These are phyloP conservation scores for Biancaea sappan DNA, from an alignment of 306 rosid genomes.

Conservation along the genomic window DNA sequence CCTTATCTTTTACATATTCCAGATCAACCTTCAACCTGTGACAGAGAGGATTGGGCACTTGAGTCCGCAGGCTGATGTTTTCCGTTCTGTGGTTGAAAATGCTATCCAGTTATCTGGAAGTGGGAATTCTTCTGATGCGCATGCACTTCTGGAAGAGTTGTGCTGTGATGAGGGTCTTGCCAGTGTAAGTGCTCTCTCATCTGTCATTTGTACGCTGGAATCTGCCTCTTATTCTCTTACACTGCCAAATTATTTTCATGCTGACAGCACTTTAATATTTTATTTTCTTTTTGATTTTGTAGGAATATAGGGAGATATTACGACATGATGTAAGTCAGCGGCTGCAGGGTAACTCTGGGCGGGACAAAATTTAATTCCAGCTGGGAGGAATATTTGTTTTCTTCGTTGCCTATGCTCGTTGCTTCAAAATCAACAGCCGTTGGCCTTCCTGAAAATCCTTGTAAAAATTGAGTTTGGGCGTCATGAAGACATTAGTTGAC, in stretches of 20 bases:
- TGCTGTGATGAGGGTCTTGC: constrained; percentile 71
- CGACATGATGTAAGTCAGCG: constrained; percentile 52
- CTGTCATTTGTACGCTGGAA: neutral
- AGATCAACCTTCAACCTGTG: constrained; percentile 64
- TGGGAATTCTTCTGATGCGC: constrained; percentile 48
- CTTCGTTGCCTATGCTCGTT: neutral
- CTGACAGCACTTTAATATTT: neutral
- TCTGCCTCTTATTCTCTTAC: constrained; percentile 23
- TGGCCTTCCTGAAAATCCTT: constrained; percentile 12
- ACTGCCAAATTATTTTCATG: neutral
- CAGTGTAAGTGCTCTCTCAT: constrained; percentile 46
- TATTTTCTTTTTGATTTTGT: constrained; percentile 22
- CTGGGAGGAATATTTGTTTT: constrained; percentile 19
- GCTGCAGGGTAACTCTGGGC: constrained; percentile 43
- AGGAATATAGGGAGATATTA: constrained; percentile 83
- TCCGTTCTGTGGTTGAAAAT: constrained; percentile 74
- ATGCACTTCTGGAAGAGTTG: constrained; percentile 69
- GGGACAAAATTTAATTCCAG: constrained; percentile 42
- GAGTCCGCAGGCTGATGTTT: constrained; percentile 59
- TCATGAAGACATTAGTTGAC: constrained; percentile 7
- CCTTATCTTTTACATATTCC: constrained; percentile 23
- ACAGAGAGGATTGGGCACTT: constrained; percentile 56
- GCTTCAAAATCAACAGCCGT: constrained; percentile 33
- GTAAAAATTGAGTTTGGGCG: constrained; percentile 30
- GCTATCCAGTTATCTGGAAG: constrained; percentile 57